Conservation (phyloP, 2,329 filamentous ascomycete genomes). For the Botryotinia narcissicola region DNA sequence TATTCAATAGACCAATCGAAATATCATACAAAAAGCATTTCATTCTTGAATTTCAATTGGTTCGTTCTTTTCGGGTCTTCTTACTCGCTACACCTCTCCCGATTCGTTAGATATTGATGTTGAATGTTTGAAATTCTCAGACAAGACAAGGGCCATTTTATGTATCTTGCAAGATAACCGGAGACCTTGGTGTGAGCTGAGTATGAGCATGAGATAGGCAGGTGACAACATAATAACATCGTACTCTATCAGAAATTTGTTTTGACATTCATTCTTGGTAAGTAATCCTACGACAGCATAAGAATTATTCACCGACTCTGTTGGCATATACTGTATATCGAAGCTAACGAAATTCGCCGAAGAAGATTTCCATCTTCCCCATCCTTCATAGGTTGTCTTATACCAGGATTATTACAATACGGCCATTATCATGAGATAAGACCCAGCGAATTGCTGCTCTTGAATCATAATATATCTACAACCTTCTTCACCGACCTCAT, state of each 20-base stretch:
- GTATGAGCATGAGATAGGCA: neutral
- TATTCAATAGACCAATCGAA: neutral
- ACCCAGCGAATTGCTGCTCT: neutral
- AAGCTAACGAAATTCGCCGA: slow-evolving; percentile 2
- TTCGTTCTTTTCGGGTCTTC: neutral
- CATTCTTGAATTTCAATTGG: neutral
- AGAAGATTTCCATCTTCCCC: slow-evolving; percentile 4
- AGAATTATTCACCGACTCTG: neutral
- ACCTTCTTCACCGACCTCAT: slow-evolving; percentile 14
- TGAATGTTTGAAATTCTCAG: slow-evolving; percentile 6
- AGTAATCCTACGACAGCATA: neutral
- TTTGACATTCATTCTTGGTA: neutral
- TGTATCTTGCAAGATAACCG: neutral
- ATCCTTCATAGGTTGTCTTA: neutral
- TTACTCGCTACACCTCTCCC: neutral
- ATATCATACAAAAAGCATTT: neutral
- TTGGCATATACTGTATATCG: neutral
- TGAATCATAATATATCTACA: neutral
- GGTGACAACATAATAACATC: neutral
- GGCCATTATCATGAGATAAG: slow-evolving; percentile 22
- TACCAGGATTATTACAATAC: slow-evolving; percentile 11
- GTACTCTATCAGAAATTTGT: neutral
- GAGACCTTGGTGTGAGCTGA: neutral
- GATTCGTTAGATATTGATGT: neutral
- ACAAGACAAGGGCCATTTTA: neutral